Base-by-base conservation (phyloP, 2,329 filamentous ascomycete species). In the Hymenoscyphus albidus region DNA sequence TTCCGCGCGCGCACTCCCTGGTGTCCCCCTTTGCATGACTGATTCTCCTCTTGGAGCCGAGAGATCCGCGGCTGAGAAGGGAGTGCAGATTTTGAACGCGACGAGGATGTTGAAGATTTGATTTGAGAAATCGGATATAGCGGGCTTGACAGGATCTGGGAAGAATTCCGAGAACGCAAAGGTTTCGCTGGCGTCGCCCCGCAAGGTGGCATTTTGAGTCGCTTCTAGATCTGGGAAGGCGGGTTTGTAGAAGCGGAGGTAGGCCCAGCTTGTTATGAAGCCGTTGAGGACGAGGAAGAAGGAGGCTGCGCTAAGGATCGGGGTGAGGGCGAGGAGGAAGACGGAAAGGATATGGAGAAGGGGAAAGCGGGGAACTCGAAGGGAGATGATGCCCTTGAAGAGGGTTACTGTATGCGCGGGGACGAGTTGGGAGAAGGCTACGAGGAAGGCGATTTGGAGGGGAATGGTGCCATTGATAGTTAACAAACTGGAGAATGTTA, bases 161-260 rank as follows among this genome's bases (percentile, higher is more conserved):
- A 98, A 98, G 81, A 99, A 97, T 73, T 95, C 92, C 69, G 93
- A 89, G 76, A 99, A 96, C 7, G 93, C 90, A 75, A 99, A 99
- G 0, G 93, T 97, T 78, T 99, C 95, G 77, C 91, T 96, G 42
- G 95, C 92, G 76, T 99, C 95, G 68, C 95, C 95, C 69, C 89
- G 90, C 70, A 96, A 85, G 9, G 84, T 81, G 5, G 82, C 75
- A 2, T 83, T 77, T 72, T 89, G 86, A 27, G 27, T 27, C 10
- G 83, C 83, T 71, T 89, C 87, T 67, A 90, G 84, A 71, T 90
- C 87, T 63, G 87, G 86, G 73, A 89, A 88, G 65, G 88, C 85
- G 63, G 82, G 79, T 79, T 97, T 96, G 82, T 92, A 97, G 82
- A 98, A 99, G 70, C 95, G 92, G 18, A 99, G 87, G 77, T 98